Evolutionary conservation across 495 filamentous ascomycete genomes (phyloP), one percentile per base, ranked within the genome.

Genomic region (Neurospora sp.): DNA sequence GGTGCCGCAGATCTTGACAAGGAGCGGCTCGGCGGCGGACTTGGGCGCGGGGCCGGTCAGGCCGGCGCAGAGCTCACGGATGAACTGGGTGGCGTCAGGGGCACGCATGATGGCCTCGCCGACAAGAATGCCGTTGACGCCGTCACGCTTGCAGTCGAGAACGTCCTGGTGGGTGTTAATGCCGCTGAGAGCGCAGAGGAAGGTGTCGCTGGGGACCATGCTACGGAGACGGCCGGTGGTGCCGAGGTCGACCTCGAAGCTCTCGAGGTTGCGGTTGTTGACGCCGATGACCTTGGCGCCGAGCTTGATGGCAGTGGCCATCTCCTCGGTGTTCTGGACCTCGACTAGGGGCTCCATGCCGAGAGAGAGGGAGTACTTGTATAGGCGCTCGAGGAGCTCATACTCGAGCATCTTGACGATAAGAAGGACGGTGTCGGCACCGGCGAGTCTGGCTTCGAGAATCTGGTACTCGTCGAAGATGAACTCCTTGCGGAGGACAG

Each of bases 381-480:
- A 98, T 23, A 99, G 85, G 69, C 90, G 85, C 73, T 88, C 89
- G 20, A 99, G 87, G n/a, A 92, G 86, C 40, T 87, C 89, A 41
- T 88, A 81, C 73, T 92, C 90, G 11, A 99, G 88, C 96, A 99
- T 98, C 85, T 99, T 99, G 11, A 99, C 96, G 74, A 99, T 99
- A 41, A 99, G 85, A 12, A 99, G 86, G 1, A 98, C 92, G 0
- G 95, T 98, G 81, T 99, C 96, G 38, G 96, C 96, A 62, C 96
- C 96, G 3, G 95, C 94, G 49, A 99, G 84, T 35, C 96, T 87
- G 9, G 96, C 96, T 81, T 99, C 96, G 39, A 99, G 84, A 72
- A 99, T 98, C 81, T 99, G 96, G 80, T 98, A 99, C 79, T 98
- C 93, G 20, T 98, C 94, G 78, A 99, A 98, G 54, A 99, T 90